Conservation (phyloP, 805 yeast species). For the Hanseniaspora valbyensis region DNA sequence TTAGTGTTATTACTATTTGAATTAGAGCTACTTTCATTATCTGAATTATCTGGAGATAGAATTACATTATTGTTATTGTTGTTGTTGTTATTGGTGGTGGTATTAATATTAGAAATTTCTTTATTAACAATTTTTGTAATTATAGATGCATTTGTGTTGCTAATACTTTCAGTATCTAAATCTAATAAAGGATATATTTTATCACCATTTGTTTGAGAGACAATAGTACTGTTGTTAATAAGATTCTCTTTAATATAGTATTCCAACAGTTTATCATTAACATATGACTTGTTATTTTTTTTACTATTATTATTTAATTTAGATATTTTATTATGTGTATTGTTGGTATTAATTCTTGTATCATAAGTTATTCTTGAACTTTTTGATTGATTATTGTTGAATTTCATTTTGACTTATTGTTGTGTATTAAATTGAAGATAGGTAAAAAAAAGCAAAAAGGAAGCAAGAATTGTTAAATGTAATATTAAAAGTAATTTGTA, state of each 20-base stretch:
- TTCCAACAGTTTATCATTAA: neutral
- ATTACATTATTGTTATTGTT: conserved; percentile 20
- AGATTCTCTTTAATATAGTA: conserved; percentile 8
- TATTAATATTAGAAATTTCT: neutral
- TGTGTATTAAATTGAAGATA: too few relatives aligned
- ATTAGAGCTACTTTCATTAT: neutral
- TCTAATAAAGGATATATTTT: conserved; percentile 4
- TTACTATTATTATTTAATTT: neutral
- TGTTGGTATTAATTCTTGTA: too few relatives aligned
- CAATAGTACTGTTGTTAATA: neutral
- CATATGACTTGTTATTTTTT: neutral
- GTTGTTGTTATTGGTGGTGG: too few relatives aligned
- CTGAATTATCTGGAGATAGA: conserved; percentile 18
- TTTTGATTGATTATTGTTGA: too few relatives aligned
- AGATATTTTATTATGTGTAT: neutral
- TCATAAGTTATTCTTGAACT: too few relatives aligned
- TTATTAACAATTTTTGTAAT: neutral
- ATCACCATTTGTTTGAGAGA: conserved; percentile 7
- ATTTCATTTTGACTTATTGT: too few relatives aligned
- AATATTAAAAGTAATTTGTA: too few relatives aligned
- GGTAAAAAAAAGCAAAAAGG: too few relatives aligned
- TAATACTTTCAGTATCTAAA: neutral
- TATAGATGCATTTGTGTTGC: too few relatives aligned
- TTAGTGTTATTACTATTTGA: neutral
- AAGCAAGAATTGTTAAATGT: too few relatives aligned